These are phyloP conservation scores for Melampsora medusae DNA, from an alignment of 1,284 basidiomycete species.

Conservation along the genomic window DNA sequence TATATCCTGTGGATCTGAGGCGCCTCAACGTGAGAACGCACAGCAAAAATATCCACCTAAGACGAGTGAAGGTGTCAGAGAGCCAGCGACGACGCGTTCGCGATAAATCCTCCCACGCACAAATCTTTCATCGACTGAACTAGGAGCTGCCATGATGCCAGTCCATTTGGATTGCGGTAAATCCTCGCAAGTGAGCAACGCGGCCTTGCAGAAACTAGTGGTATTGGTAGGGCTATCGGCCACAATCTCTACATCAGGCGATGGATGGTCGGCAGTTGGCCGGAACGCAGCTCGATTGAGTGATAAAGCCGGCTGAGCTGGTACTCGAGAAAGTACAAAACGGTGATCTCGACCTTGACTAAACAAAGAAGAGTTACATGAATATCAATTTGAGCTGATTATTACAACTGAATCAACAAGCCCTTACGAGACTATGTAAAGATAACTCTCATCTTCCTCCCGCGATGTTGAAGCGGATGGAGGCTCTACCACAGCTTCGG, in stretches of 20 bases:
- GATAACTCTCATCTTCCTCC: background rate
- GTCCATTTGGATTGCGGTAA: background rate
- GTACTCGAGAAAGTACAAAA: constrained; percentile 8
- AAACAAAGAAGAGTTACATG: background rate
- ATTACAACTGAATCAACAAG: background rate
- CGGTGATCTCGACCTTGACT: constrained; percentile 39
- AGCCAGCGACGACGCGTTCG: background rate
- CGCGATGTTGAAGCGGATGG: background rate
- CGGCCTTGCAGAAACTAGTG: constrained; percentile 34
- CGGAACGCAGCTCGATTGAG: constrained; percentile 26
- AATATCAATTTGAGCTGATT: background rate
- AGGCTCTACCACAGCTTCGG: background rate
- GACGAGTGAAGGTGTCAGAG: background rate
- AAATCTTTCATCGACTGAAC: constrained; percentile 26
- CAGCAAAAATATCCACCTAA: constrained; percentile 31
- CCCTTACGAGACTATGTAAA: constrained; percentile 35
- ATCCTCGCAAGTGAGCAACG: background rate
- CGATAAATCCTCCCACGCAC: background rate
- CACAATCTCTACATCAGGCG: constrained; percentile 2
- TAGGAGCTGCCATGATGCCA: constrained; percentile 24
- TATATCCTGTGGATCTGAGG: constrained; percentile 30
- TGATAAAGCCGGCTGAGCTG: background rate
- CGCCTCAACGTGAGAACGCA: background rate
- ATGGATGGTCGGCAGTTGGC: constrained; percentile 11
- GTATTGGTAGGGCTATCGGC: constrained; percentile 25